phyloP scores from a whole-genome alignment of 2,329 filamentous ascomycete species.

The Thyridium curvatum region DNA sequence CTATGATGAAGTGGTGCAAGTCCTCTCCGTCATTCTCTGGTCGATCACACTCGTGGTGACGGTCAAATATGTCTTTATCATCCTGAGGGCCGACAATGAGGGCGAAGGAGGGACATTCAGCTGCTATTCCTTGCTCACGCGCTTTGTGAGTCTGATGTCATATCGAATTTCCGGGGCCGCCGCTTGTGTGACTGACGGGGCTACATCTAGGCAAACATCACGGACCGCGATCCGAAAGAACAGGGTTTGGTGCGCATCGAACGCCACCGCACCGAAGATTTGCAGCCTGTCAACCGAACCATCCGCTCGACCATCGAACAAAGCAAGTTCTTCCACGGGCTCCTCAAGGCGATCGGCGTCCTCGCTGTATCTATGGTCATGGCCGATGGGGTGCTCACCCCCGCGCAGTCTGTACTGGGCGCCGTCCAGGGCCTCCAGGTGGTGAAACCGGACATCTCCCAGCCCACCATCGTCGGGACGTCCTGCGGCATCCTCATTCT shows the following conservation, averaged over 20 bases:
- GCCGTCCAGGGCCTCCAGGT: slow-evolving; percentile 59
- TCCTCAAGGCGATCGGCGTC: slow-evolving; percentile 55
- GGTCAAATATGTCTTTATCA: slow-evolving; percentile 59
- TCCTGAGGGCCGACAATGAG: slow-evolving; percentile 60
- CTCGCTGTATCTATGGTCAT: slow-evolving; percentile 62
- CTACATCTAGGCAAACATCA: slow-evolving; percentile 42
- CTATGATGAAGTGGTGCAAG: slow-evolving; percentile 52
- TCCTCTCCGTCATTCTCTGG: slow-evolving; percentile 62
- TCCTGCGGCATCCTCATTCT: slow-evolving; percentile 57
- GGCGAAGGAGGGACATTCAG: slow-evolving; percentile 65
- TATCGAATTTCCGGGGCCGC: too few species aligned
- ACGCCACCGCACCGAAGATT: slow-evolving; percentile 47
- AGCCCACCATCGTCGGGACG: slow-evolving; percentile 53
- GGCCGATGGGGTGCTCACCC: slow-evolving; percentile 56
- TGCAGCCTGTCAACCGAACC: slow-evolving; percentile 42
- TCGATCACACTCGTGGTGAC: slow-evolving; percentile 62
- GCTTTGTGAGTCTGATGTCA: slow-evolving; percentile 29
- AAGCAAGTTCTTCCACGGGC: slow-evolving; percentile 40
- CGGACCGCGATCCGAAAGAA: slow-evolving; percentile 53
- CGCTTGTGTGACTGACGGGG: not conserved
- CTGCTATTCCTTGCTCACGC: slow-evolving; percentile 56
- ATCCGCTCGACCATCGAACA: slow-evolving; percentile 52
- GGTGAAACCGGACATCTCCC: slow-evolving; percentile 46
- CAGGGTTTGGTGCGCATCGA: slow-evolving; percentile 50
- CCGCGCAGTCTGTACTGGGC: slow-evolving; percentile 61